Evolutionary conservation across 331 rosid species (phyloP), one percentile per base, ranked within the genome.

Genomic region (Saraca asoca): DNA sequence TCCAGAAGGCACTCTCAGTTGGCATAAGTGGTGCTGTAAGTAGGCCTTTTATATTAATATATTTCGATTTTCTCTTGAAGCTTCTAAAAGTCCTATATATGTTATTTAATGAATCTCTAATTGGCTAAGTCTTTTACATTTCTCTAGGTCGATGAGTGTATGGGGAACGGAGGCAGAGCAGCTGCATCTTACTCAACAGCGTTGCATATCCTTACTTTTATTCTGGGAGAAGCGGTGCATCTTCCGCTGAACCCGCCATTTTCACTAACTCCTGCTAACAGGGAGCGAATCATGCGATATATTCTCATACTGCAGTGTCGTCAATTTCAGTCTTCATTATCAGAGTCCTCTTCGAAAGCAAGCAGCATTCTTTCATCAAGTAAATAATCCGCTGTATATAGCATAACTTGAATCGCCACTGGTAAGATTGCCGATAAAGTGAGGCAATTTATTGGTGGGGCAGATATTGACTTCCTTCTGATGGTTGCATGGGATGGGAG

Each of bases 161-260:
- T 83, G 86, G 88, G 66, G 76, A 83, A 86, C 84, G 66, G 62
- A 69, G 80, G 57, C 3, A 77, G 71, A 37, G 96, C 92, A 10
- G 80, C 82, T 38, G 87, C 77, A 58, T 76, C 83, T 15, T 90
- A 90, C 81, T 80, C 99, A 31, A 86, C 83, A 72, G 97, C 99
- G 12, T 75, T 83, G 78, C 87, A 85, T 75, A 76, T 94, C 41
- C 86, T 94, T 62, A 84, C 89, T 18, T 94, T 94, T 57, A 83
- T 94, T 42, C 80, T 83, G 58, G 80, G 71, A 58, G 97, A 88
- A 85, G 99, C 96, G 63, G 75, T 75, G 39, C 71, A 83, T 50
- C 88, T 94, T 59, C 80, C 88, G 29, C 80, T 93, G 59, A 88
- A 74, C 41, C 96, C 99, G 33, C 88, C 95, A 19, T 88, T 94